Base-by-base conservation (phyloP, 257 asterid species). In the Nicotiana sylvestris region DNA sequence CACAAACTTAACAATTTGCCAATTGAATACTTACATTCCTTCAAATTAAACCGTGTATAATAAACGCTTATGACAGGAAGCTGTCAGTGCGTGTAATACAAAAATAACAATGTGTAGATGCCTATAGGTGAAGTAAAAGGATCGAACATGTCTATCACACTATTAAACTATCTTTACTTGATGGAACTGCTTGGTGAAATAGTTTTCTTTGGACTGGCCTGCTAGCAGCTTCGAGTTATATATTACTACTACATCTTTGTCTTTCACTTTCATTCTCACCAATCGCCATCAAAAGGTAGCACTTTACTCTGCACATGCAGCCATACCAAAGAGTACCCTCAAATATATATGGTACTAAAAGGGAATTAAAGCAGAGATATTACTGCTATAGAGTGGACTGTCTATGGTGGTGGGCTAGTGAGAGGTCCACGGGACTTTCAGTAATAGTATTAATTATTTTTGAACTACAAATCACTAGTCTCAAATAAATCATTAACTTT, bases 281-380 rank as follows among this genome's bases (percentile, higher is more conserved):
- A 72, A 21, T 72, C 3, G 32, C 80, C 80, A 72, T 46, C 13
- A 74, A 74, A 35, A 49, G 15, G 43, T 12, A 8, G 11, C 9
- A 49, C 6, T 74, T 2, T 12, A 74, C 78, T 74, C 79, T 4
- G 85, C 86, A 86, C 86, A 86, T 83, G 86, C 83, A 77, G 49
- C 37, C 58, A 49, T 15, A 30, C 66, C 81, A 51, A 86, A 60
- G 70, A 49, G 83, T 60, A 68, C n/a, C 82, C 58, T 11, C 17
- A 39, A 46, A 46, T 21, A 15, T 49, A 46, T 21, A 15, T 49
- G 37, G 80, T 12, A 81, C 72, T 30, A 83, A 58, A 61, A 81
- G 86, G 35, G 27, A 29, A 18, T 51, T 76, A 35, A 58, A 65
- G 56, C 33, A 68, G 32, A 66, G 25, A 30, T 49, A 27, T 49